A percentile compares a stretch with the other conserved stretches of the same genome.
Evolutionary conservation across 2,329 filamentous ascomycete species (phyloP).

Genomic region (Plenodomus biglobosus): DNA sequence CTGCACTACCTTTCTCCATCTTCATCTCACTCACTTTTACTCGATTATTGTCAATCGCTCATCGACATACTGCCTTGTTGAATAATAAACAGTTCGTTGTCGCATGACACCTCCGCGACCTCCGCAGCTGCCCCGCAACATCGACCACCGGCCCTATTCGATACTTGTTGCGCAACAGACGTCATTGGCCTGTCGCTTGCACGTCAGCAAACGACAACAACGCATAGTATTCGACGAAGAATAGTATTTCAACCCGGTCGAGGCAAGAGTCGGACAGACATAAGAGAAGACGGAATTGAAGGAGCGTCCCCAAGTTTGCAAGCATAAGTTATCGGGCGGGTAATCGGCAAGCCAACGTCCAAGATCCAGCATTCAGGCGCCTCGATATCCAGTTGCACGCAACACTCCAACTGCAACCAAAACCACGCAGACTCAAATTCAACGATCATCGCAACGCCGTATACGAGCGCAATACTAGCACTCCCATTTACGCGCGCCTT

Average conservation of each 20-base stretch:
- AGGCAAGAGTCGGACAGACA: neutral
- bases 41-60: neutral
- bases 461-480: neutral
- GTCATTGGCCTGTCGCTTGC: constrained; percentile 17
- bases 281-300: neutral
- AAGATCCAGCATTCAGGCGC: constrained; percentile 3
- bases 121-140: neutral
- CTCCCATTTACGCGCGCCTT: neutral
- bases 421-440: neutral
- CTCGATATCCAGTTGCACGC: neutral
- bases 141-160: neutral
- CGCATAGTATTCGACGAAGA: neutral
- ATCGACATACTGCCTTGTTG: neutral
- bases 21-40: too few relatives aligned
- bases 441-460: neutral
- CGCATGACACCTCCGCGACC: neutral
- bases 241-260: neutral
- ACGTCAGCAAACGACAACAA: constrained; percentile 6
- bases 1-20: neutral
- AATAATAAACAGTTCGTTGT: neutral
- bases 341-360: constrained; percentile 7
- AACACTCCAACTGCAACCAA: neutral
- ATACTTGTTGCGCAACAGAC: constrained; percentile 3
- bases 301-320: constrained; percentile 14
- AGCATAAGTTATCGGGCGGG: constrained; percentile 5